A percentile compares a stretch with the other conserved stretches of the same genome.
phyloP scores from a whole-genome alignment of 1,284 basidiomycete species.

The Cutaneotrichosporon sp. region DNA sequence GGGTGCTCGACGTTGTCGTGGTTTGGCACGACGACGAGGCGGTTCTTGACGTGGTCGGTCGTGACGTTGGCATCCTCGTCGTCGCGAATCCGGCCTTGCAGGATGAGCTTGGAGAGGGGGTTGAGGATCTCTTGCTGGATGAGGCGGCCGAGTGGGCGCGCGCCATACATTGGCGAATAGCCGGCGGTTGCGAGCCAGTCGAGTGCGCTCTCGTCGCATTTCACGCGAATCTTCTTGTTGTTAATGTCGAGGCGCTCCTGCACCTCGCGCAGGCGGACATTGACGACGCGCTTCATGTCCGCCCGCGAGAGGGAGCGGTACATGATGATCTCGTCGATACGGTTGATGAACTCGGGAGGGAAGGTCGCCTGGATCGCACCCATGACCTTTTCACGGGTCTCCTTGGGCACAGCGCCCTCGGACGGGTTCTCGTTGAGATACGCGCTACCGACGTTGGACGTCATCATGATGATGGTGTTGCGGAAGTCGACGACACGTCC shows the following conservation, averaged over 20 bases:
- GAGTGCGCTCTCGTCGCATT: slow-evolving; percentile 73
- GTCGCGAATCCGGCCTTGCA: slow-evolving; percentile 79
- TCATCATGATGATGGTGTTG: slow-evolving; percentile 58
- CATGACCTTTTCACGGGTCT: slow-evolving; percentile 54
- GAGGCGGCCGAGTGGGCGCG: slow-evolving; percentile 84
- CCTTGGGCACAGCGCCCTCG: slow-evolving; percentile 52
- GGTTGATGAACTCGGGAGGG: slow-evolving; percentile 61
- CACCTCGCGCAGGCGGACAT: slow-evolving; percentile 58
- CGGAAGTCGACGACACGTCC: slow-evolving; percentile 52
- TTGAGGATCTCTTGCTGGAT: slow-evolving; percentile 93
- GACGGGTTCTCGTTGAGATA: slow-evolving; percentile 58
- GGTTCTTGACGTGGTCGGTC: slow-evolving; percentile 82
- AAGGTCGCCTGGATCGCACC: slow-evolving; percentile 57
- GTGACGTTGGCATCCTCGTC: slow-evolving; percentile 73
- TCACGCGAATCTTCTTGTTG: slow-evolving; percentile 72
- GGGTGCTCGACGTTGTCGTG: slow-evolving; percentile 58
- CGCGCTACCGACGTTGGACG: slow-evolving; percentile 58
- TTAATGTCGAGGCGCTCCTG: slow-evolving; percentile 72
- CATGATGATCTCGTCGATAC: slow-evolving; percentile 58
- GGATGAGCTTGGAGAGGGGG: slow-evolving; percentile 81
- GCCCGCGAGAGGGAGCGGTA: slow-evolving; percentile 57
- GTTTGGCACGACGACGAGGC: slow-evolving; percentile 77
- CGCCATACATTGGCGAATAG: slow-evolving; percentile 82
- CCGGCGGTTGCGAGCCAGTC: slow-evolving; percentile 80
- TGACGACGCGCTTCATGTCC: slow-evolving; percentile 59